These are phyloP conservation scores for Irpex rosettiformis DNA, from an alignment of 1,284 basidiomycete species.

Conservation along the genomic window DNA sequence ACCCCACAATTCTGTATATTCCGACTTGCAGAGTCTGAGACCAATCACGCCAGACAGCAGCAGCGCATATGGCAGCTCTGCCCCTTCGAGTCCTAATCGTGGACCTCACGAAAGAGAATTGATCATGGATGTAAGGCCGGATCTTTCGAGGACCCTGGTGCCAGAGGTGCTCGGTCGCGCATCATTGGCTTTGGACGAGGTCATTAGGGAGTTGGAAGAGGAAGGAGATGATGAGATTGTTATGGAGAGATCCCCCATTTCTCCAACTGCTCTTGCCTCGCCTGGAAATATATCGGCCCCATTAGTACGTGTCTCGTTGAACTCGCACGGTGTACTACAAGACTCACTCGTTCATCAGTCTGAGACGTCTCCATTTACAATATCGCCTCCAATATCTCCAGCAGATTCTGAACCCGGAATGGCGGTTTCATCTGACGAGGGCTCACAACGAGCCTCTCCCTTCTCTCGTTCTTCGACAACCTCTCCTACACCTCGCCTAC, in stretches of 20 bases:
- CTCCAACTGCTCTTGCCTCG: constrained; percentile 28
- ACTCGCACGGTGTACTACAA: background rate
- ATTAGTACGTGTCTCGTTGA: constrained; percentile 9
- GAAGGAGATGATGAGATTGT: constrained; percentile 66
- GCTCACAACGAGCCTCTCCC: constrained; percentile 35
- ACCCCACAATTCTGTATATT: constrained; percentile 39
- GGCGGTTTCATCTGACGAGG: constrained; percentile 63
- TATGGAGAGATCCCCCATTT: constrained; percentile 60
- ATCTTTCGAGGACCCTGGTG: constrained; percentile 47
- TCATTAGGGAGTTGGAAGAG: constrained; percentile 62
- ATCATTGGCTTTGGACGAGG: constrained; percentile 69
- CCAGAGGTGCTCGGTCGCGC: constrained; percentile 56
- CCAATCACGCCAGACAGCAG: constrained; percentile 50
- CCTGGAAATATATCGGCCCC: constrained; percentile 3
- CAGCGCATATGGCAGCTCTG: constrained; percentile 33
- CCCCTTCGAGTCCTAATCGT: constrained; percentile 49
- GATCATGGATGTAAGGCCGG: constrained; percentile 13
- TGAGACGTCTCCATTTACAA: constrained; percentile 12
- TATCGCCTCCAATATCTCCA: constrained; percentile 21
- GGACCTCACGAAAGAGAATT: constrained; percentile 29
- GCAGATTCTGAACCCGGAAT: constrained; percentile 54
- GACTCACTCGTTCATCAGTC: constrained; percentile 3
- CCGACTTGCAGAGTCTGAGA: constrained; percentile 39
- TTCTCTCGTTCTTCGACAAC: constrained; percentile 38
- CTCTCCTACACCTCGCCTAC: constrained; percentile 61